Base-by-base conservation (phyloP, 129 eudicot genomes). In the Pulicaria dysenterica region DNA sequence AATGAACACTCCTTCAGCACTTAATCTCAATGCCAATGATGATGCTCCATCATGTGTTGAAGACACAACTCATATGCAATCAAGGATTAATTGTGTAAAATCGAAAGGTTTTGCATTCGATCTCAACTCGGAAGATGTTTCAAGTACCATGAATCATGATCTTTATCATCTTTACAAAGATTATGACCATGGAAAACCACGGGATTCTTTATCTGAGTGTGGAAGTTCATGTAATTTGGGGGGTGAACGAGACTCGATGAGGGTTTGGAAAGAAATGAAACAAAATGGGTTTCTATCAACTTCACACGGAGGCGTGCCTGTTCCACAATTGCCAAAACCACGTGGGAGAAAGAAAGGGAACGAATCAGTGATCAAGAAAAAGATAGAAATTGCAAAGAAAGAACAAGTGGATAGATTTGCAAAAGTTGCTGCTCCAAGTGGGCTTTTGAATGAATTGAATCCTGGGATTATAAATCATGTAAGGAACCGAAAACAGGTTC, bases 401-500 rank as follows among this genome's bases (percentile, higher is more conserved):
- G 98, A 85, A 61, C 96, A 89, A 70, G 90, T 87, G 48, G 90
- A 89, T 58, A 82, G 92, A 69, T 93, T 93, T 64, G 84, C 98
- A 19, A 89, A 83, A 83, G 80, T 85, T 54, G 98, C 96, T 65
- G 96, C 96, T 64, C 98, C 98, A 24, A 89, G 95, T 82, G 98
- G 98, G 14, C 76, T 94, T 83, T 85, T 94, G 24, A 86, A 86
- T 78, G 97, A 80, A 16, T 66, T 94, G 45, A 94, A 90, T 77
- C 99, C 97, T 0, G 96, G 99, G 43, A 94, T 94, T 45, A 94
- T 94, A 64, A 94, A 86, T 67, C 99, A 90, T 70, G 99, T 94
- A 48, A 86, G 99, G 51, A 94, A 94, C 77, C 84, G 96, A 12
- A 94, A 86, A 77, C 99, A 94, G 64, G 99, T 94, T 74, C 91